Base-by-base conservation (phyloP, 495 filamentous ascomycete genomes). In the Xylaria flabelliformis region DNA sequence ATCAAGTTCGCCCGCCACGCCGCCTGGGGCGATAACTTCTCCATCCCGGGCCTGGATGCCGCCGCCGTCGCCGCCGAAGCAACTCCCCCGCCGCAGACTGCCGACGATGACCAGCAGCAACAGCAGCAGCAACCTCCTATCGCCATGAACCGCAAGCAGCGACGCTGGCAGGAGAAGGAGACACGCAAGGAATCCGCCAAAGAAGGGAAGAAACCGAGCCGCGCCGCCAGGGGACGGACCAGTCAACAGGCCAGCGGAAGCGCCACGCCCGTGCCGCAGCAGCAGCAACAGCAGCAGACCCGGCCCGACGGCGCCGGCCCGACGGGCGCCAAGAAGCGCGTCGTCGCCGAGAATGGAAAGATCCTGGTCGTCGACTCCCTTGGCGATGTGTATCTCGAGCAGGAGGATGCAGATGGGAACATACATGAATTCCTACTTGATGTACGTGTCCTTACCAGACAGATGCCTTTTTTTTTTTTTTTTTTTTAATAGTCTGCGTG, bases 301-400 rank as follows among this genome's bases (percentile, higher is more conserved):
- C 80, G 83, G 72, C 13, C n/a, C 1, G 29, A 46, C 1, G 80
- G 80, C 2, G 72, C 83, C 5, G 86, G 79, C 75, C 92, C 72
- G 75, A 87, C 72, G 0, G 93, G 94, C 2, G 84, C 91, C 50
- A 93, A 91, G 81, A 95, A 94, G 86, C 83, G 90, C 13, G 92
- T 98, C 24, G 88, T 94, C 34, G 95, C 94, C 2, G 92, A 97
- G 85, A 99, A 99, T 78, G 96, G 96, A 53, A 99, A 99, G 83
- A 86, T 96, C 0, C 80, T 98, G 50, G 91, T 99, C 72, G 96
- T 99, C 8, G 96, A 99, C 81, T 92, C 92, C 0, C 83, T 90
- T 21, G 96, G 96, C 8, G 94, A 97, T 78, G 96, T 99, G 32
- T 99, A 91, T 80, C 84, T 99, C 17, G 94, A 98, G 77, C 93